A percentile compares a stretch with the other conserved stretches of the same genome.
phyloP scores from a whole-genome alignment of 305 asterid species.

The Lippia alba region DNA sequence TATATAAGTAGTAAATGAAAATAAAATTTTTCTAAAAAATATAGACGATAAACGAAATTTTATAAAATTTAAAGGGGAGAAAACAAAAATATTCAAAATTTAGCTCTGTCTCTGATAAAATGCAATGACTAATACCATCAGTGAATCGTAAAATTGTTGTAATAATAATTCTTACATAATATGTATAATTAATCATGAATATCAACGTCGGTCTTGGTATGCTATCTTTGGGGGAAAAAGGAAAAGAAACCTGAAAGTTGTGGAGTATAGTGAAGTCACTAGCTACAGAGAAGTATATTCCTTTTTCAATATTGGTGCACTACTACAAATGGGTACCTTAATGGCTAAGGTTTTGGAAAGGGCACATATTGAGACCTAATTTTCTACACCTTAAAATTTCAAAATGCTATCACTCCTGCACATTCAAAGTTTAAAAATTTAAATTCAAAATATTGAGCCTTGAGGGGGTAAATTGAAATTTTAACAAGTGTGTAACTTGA shows the following conservation, averaged over 20 bases:
- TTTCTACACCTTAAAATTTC: neutral
- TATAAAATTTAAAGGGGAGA: too few relatives aligned
- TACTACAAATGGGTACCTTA: conserved; percentile 16
- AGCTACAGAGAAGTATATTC: neutral
- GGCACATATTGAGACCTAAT: neutral
- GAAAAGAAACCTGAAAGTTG: neutral
- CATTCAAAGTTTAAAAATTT: neutral
- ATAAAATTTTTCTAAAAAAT: too few relatives aligned
- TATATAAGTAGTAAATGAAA: too few relatives aligned
- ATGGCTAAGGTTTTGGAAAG: conserved; percentile 23
- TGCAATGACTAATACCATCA: too few relatives aligned
- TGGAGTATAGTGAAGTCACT: neutral
- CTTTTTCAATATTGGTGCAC: neutral
- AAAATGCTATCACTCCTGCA: neutral
- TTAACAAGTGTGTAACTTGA: neutral
- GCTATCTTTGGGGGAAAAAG: too few relatives aligned
- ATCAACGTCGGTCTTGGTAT: too few relatives aligned
- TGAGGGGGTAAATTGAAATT: neutral
- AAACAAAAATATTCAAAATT: too few relatives aligned
- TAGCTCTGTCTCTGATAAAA: too few relatives aligned
- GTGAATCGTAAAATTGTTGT: too few relatives aligned
- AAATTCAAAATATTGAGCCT: conserved; percentile 2
- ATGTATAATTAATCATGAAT: too few relatives aligned
- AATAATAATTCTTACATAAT: too few relatives aligned
- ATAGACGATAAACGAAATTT: too few relatives aligned